A percentile compares a stretch with the other conserved stretches of the same genome.
Conservation (phyloP, 139 green algal genomes). For the Closterium sp. region DNA sequence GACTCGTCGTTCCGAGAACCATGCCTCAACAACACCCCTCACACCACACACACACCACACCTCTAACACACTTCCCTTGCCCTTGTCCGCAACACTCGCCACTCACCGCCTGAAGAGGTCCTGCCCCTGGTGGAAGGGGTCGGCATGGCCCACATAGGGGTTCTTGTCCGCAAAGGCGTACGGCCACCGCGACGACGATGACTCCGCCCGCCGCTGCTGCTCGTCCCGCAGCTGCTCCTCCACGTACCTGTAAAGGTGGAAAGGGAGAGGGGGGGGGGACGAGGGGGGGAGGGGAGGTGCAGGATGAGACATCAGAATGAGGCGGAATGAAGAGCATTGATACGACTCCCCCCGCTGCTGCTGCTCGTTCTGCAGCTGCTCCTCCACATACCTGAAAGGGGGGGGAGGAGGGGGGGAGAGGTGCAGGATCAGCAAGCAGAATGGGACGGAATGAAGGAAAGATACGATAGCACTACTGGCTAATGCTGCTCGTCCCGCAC, state of each 20-base stretch:
- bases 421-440: background rate
- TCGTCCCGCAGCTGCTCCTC: constrained; percentile 39
- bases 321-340: too few species aligned
- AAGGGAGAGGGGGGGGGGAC: too few species aligned
- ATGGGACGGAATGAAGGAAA: too few species aligned
- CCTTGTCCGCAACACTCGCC: too few species aligned
- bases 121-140: constrained; percentile 70
- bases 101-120: constrained; percentile 70
- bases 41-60: too few species aligned
- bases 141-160: constrained; percentile 78
- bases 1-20: background rate
- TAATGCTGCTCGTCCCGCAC: too few species aligned
- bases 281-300: too few species aligned
- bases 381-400: constrained; percentile 6
- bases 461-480: too few species aligned
- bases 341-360: background rate
- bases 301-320: too few species aligned
- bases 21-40: too few species aligned
- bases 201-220: background rate
- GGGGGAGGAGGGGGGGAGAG: background rate
- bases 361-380: constrained; percentile 1
- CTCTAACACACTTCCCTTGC: too few species aligned
- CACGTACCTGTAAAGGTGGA: constrained; percentile 40
- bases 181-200: constrained; percentile 9
- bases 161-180: constrained; percentile 85